Percentiles rank a stretch among this genome's conserved stretches.
Conservation (phyloP, 305 asterid genomes). For the Fraxinus velutina region DNA sequence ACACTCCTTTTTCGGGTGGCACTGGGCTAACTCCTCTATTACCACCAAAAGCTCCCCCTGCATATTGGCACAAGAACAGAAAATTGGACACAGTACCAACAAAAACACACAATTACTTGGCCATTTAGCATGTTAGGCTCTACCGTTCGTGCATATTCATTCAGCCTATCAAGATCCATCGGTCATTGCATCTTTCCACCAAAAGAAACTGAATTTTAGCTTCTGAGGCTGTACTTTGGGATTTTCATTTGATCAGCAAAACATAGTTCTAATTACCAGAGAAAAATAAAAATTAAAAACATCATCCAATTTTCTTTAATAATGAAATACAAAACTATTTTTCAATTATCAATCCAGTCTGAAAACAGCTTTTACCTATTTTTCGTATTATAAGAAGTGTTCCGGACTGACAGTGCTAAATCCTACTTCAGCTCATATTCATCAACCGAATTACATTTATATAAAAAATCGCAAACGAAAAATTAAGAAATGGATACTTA, state of each 20-base stretch:
- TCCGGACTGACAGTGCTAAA: not conserved
- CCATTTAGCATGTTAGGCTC: not conserved
- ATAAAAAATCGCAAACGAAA: not conserved
- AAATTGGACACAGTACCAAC: not conserved
- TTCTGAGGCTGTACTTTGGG: not conserved
- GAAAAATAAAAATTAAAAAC: too few relatives aligned
- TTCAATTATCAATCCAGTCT: not conserved
- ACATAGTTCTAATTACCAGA: not conserved
- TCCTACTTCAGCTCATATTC: not conserved
- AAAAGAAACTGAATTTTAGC: not conserved
- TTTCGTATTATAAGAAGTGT: not conserved
- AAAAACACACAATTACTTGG: not conserved
- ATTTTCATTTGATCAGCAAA: not conserved
- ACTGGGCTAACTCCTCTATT: conserved; percentile 46
- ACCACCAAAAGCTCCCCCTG: conserved; percentile 54
- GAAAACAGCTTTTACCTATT: not conserved
- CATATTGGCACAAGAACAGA: conserved; percentile 6
- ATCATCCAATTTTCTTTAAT: not conserved
- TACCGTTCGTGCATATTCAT: not conserved
- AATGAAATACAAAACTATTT: not conserved
- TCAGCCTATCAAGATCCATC: not conserved
- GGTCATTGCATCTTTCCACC: not conserved
- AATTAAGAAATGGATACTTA: not conserved
- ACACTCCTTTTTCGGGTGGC: conserved; percentile 48
- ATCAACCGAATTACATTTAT: not conserved